These are phyloP conservation scores for Inosperma sp. DNA, from an alignment of 768 basidiomycete species.

Conservation along the genomic window DNA sequence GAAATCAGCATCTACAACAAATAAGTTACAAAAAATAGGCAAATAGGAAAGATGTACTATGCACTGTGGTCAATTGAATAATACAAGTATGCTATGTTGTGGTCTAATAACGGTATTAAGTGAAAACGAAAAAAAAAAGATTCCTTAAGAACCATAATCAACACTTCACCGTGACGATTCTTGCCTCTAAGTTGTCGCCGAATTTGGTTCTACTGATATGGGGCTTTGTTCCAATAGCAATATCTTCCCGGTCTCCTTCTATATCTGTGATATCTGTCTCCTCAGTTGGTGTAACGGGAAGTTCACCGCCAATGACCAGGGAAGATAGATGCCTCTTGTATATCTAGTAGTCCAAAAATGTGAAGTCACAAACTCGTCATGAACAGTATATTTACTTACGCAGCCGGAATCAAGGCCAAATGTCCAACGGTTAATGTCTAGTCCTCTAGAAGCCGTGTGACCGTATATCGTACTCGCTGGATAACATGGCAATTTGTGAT, in stretches of 20 bases:
- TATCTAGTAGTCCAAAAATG: slow-evolving; percentile 30
- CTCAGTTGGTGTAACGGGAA: slow-evolving; percentile 19
- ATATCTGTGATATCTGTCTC: slow-evolving; percentile 9
- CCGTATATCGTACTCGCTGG: slow-evolving; percentile 84
- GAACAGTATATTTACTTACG: slow-evolving; percentile 41
- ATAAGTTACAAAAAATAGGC: slow-evolving; percentile 13
- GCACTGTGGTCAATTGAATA: too few relatives aligned
- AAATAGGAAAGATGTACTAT: background rate
- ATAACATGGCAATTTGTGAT: slow-evolving; percentile 49
- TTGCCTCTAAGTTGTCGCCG: slow-evolving; percentile 51
- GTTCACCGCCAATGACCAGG: slow-evolving; percentile 47
- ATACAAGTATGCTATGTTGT: too few relatives aligned
- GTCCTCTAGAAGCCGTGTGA: slow-evolving; percentile 72
- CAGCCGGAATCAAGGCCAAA: slow-evolving; percentile 87
- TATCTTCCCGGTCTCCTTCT: slow-evolving; percentile 16
- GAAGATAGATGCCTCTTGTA: slow-evolving; percentile 64
- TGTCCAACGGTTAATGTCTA: slow-evolving; percentile 80
- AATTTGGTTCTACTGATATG: slow-evolving; percentile 39
- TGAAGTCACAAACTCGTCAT: background rate
- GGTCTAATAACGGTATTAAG: background rate
- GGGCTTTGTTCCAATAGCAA: slow-evolving; percentile 14
- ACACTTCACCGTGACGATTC: slow-evolving; percentile 42
- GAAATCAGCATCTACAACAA: slow-evolving; percentile 28
- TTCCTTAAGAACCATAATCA: background rate
- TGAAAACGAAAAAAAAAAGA: background rate